phyloP scores from a whole-genome alignment of 805 yeast species.

The Candida odintsovae region DNA sequence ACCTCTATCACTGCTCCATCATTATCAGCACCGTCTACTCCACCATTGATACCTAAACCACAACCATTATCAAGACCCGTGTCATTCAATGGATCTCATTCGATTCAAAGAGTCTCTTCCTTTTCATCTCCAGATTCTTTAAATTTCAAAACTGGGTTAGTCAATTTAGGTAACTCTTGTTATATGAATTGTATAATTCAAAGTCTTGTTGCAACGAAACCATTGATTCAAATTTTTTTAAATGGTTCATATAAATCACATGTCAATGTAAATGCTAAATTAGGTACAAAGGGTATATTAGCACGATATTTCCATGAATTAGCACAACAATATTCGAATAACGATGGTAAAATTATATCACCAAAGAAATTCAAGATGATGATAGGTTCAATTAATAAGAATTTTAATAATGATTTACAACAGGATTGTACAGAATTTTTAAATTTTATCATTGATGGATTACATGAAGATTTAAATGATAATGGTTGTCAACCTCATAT shows the following conservation, averaged over 20 bases:
- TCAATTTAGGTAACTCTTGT: constrained; percentile 85
- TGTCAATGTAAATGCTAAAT: constrained; percentile 63
- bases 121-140: constrained; percentile 2
- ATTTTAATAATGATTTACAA: constrained; percentile 64
- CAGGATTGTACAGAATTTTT: constrained; percentile 85
- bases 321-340: constrained; percentile 46
- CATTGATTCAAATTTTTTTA: constrained; percentile 57
- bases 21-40: constrained; percentile 4
- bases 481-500: constrained; percentile 49
- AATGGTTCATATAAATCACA: constrained; percentile 55
- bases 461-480: constrained; percentile 79
- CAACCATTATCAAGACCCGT: background rate
- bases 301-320: constrained; percentile 65
- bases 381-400: constrained; percentile 59
- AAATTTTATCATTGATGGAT: constrained; percentile 64
- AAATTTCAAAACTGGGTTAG: constrained; percentile 53
- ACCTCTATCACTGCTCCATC: background rate
- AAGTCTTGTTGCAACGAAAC: constrained; percentile 71
- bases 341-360: constrained; percentile 39
- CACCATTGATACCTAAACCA: background rate
- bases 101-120: background rate
- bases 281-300: constrained; percentile 78
- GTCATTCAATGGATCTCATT: background rate
- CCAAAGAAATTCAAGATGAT: constrained; percentile 63
- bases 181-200: constrained; percentile 91